Evolutionary conservation across 2,329 filamentous ascomycete genomes (phyloP).

Genomic region (Ceratocystis lukuohia): DNA sequence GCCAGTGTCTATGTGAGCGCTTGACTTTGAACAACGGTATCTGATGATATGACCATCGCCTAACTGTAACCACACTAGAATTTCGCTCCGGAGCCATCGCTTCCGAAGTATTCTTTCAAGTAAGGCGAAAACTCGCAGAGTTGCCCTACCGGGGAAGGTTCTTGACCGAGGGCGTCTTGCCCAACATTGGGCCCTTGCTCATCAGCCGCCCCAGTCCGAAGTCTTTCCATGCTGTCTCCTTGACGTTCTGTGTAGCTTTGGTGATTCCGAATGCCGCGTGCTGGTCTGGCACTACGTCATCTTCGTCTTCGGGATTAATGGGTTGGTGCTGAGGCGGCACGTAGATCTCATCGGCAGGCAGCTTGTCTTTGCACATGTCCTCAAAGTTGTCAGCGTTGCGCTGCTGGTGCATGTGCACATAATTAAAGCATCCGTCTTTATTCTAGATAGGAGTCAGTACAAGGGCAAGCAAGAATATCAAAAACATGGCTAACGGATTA

Average conservation of each 20-base stretch:
- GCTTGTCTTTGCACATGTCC: constrained; percentile 56
- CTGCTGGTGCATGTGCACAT: constrained; percentile 59
- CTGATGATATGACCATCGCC: not conserved
- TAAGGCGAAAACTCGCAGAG: not conserved
- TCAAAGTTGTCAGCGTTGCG: constrained; percentile 69
- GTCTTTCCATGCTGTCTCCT: constrained; percentile 67
- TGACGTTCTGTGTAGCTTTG: constrained; percentile 58
- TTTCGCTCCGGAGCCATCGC: not conserved
- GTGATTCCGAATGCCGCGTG: constrained; percentile 80
- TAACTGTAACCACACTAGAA: not conserved
- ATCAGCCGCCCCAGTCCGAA: constrained; percentile 60
- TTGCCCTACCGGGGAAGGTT: constrained; percentile 22
- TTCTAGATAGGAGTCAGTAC: constrained; percentile 32
- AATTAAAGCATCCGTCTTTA: constrained; percentile 63
- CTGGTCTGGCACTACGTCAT: constrained; percentile 78
- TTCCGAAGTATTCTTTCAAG: not conserved
- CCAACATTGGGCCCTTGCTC: constrained; percentile 41
- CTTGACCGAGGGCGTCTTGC: constrained; percentile 21
- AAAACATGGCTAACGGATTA: too few species aligned
- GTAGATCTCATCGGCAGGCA: constrained; percentile 67
- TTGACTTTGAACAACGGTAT: not conserved
- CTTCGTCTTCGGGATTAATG: constrained; percentile 76
- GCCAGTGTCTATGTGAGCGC: not conserved
- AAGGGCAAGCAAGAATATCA: not conserved
- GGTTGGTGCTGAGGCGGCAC: constrained; percentile 69